Base-by-base conservation (phyloP, 2,329 filamentous ascomycete species). In the Colletotrichum siamense region DNA sequence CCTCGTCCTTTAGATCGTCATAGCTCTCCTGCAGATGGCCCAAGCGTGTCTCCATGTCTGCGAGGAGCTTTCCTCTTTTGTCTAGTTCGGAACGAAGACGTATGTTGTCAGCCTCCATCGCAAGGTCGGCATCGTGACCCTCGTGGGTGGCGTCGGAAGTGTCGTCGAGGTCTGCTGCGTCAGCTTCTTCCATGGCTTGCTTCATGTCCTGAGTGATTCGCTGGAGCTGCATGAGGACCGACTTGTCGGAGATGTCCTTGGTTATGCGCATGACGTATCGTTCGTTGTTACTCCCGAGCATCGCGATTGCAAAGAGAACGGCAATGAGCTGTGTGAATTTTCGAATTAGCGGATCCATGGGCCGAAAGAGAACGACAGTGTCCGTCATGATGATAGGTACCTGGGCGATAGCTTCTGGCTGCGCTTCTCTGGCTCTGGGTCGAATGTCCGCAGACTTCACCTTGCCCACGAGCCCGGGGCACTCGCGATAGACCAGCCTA, bases 1-100 rank as follows among this genome's bases (percentile, higher is more conserved):
- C 91, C 80, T 94, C 89, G 64, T 90, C 89, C 79, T 94, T 91
- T 62, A 94, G 85, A 78, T 92, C 91, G 77, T 95, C 93, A 77
- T 95, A 88, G 67, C 89, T 92, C 77, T 90, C 88, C 79, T 92
- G 89, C 22, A 94, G 84, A 80, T 91, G 88, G 73, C 92, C 91
- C 66, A 93, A 85, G 24, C 91, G 89, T 8, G 91, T 89, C 72
- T 90, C 89, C 77, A 91, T 88, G 81, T 92, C 90, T 59, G 91
- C 91, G 71, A 91, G 87, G 55, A 88, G 88, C 81, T 92, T 92
- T 78, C 87, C 90, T 59, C 90, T 85, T 8, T 85, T 83, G 18
- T 92, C 90, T 39, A 89, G 86, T 79, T 91, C 87, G 71, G 87
- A 86, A 65, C 88, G 86, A 44, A 91, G 83, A 65, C 86, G 84